A percentile compares a stretch with the other conserved stretches of the same genome.
Evolutionary conservation across 2,329 filamentous ascomycete species (phyloP).

Genomic region (Chalaropsis thielavioides): DNA sequence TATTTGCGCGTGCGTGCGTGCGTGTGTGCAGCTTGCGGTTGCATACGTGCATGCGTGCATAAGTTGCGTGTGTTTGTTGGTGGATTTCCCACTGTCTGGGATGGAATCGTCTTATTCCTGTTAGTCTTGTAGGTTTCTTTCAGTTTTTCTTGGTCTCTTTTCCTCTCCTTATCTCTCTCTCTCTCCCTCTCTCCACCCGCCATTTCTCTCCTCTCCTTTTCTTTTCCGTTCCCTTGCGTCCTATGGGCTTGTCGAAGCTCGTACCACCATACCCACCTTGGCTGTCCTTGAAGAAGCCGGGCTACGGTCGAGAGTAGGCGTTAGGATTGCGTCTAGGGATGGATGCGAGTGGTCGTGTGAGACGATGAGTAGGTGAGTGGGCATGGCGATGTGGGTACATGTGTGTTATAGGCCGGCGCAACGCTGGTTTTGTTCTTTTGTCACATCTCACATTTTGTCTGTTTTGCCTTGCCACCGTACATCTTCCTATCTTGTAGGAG

Average conservation of each 20-base stretch:
- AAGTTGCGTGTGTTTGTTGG: not conserved
- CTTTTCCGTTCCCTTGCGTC: not conserved
- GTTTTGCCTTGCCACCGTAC: not conserved
- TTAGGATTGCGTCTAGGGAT: not conserved
- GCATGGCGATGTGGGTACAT: not conserved
- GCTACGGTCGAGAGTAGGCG: not conserved
- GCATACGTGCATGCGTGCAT: not conserved
- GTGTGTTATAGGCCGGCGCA: not conserved
- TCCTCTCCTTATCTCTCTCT: not conserved
- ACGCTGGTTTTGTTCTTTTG: not conserved
- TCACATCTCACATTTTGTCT: constrained; percentile 9
- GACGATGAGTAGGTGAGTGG: not conserved
- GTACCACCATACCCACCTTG: not conserved
- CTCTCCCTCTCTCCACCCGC: not conserved
- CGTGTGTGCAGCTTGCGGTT: not conserved
- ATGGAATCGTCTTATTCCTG: not conserved
- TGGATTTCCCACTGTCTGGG: not conserved
- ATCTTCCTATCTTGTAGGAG: constrained; percentile 1
- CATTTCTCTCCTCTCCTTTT: not conserved
- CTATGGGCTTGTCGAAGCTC: not conserved
- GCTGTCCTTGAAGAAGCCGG: not conserved
- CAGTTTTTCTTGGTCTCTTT: not conserved
- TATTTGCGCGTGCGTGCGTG: not conserved
- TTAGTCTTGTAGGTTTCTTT: not conserved
- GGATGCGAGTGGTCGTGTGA: not conserved